A percentile compares a stretch with the other conserved stretches of the same genome.
These are phyloP conservation scores for Hordeum marinum DNA, from an alignment of 176 grass and related monocot species.

Conservation along the genomic window DNA sequence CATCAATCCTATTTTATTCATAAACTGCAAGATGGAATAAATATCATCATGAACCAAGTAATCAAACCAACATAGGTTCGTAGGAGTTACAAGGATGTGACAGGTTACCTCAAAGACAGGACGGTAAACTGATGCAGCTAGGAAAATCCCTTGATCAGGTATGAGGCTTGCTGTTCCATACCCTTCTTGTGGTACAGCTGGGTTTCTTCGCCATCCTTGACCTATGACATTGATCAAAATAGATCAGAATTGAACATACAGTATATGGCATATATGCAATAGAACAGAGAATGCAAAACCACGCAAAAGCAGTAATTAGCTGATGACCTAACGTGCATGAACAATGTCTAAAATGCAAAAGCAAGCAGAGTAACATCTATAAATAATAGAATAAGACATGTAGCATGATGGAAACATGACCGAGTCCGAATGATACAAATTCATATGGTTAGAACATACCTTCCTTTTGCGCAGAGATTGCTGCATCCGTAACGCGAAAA, in stretches of 20 bases:
- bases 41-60: constrained; percentile 20
- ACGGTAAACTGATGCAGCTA: constrained; percentile 92
- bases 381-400: neutral
- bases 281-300: constrained; percentile 21
- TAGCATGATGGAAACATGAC: neutral
- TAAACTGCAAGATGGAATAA: constrained; percentile 67
- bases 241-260: constrained; percentile 23
- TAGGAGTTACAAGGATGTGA: constrained; percentile 18
- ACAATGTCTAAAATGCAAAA: neutral
- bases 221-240: constrained; percentile 29
- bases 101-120: constrained; percentile 87
- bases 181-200: constrained; percentile 81
- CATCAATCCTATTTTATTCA: constrained; percentile 84
- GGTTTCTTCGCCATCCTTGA: constrained; percentile 91
- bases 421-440: neutral
- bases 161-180: constrained; percentile 87
- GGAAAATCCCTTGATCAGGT: constrained; percentile 97
- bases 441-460: constrained; percentile 36
- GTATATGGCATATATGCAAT: constrained; percentile 13
- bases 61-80: constrained; percentile 2
- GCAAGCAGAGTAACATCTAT: neutral
- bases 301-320: constrained; percentile 15
- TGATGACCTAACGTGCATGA: neutral
- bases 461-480: constrained; percentile 57
- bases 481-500: constrained; percentile 92